Percentiles rank a stretch among this genome's conserved stretches.
phyloP scores from a whole-genome alignment of 2,329 filamentous ascomycete genomes.

The Ceratocystis alfenasii region DNA sequence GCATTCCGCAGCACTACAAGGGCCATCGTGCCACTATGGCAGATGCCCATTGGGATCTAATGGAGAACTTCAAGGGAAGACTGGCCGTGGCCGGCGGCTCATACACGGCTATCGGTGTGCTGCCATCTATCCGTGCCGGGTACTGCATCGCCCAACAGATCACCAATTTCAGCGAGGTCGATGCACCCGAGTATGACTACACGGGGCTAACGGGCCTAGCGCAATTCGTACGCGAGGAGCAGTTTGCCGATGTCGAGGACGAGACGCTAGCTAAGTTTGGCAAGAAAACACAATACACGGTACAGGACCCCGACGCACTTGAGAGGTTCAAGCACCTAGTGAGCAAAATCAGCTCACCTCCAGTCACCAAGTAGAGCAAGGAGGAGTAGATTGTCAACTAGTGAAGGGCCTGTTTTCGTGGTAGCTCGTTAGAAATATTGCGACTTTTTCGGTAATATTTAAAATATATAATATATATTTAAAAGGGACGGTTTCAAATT shows the following conservation, averaged over 20 bases:
- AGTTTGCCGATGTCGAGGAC: slow-evolving; percentile 24
- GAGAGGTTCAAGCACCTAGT: slow-evolving; percentile 4
- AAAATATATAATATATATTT: too few relatives aligned
- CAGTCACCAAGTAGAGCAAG: background rate
- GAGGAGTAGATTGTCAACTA: background rate
- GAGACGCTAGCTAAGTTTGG: slow-evolving; percentile 7
- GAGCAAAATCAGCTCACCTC: background rate
- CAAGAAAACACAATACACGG: slow-evolving; percentile 11
- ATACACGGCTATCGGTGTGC: slow-evolving; percentile 41
- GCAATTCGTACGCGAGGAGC: slow-evolving; percentile 20
- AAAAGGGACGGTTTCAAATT: too few relatives aligned
- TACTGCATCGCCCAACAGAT: slow-evolving; percentile 34
- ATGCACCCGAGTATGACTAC: slow-evolving; percentile 26
- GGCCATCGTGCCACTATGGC: slow-evolving; percentile 58
- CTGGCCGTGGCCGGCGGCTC: slow-evolving; percentile 52
- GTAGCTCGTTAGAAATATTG: background rate
- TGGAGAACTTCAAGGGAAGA: slow-evolving; percentile 45
- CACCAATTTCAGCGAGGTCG: slow-evolving; percentile 24
- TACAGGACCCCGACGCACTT: slow-evolving; percentile 1
- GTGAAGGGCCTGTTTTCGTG: background rate
- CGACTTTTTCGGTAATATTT: background rate
- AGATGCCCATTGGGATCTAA: slow-evolving; percentile 43
- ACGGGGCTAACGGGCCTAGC: slow-evolving; percentile 28
- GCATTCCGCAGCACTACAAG: slow-evolving; percentile 82
- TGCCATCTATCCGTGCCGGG: slow-evolving; percentile 41